phyloP scores from a whole-genome alignment of 805 yeast genomes.

The Sugiyamaella smithiae region DNA sequence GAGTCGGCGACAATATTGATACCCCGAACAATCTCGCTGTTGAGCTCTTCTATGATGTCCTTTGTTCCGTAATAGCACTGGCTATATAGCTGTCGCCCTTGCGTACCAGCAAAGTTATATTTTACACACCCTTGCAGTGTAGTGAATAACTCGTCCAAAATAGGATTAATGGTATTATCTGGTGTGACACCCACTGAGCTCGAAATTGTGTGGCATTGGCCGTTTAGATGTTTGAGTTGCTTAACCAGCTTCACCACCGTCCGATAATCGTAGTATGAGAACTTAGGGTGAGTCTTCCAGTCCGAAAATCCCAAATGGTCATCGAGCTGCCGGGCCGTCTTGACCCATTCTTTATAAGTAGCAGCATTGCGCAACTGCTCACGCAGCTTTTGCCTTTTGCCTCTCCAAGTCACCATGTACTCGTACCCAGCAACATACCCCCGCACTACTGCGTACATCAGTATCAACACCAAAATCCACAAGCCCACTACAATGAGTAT shows the following conservation, averaged over 20 bases:
- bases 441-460: constrained; percentile 52
- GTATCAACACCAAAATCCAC: constrained; percentile 54
- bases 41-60: constrained; percentile 52
- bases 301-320: constrained; percentile 53
- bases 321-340: constrained; percentile 57
- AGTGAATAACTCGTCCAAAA: constrained; percentile 46
- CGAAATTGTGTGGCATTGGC: neutral
- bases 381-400: constrained; percentile 50
- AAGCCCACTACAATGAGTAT: constrained; percentile 47
- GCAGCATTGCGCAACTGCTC: constrained; percentile 47
- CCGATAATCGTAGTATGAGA: constrained; percentile 65
- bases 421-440: constrained; percentile 63
- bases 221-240: constrained; percentile 38
- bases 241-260: constrained; percentile 50
- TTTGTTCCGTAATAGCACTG: constrained; percentile 78
- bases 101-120: constrained; percentile 75
- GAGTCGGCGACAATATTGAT: constrained; percentile 5
- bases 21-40: constrained; percentile 45
- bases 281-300: constrained; percentile 57
- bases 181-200: neutral
- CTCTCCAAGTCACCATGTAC: constrained; percentile 57
- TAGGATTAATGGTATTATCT: neutral
- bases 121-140: constrained; percentile 65
- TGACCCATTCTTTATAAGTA: constrained; percentile 60
- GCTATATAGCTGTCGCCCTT: constrained; percentile 65